Evolutionary conservation across 495 filamentous ascomycete species (phyloP).

Genomic region (Aspergillus cavernicola): DNA sequence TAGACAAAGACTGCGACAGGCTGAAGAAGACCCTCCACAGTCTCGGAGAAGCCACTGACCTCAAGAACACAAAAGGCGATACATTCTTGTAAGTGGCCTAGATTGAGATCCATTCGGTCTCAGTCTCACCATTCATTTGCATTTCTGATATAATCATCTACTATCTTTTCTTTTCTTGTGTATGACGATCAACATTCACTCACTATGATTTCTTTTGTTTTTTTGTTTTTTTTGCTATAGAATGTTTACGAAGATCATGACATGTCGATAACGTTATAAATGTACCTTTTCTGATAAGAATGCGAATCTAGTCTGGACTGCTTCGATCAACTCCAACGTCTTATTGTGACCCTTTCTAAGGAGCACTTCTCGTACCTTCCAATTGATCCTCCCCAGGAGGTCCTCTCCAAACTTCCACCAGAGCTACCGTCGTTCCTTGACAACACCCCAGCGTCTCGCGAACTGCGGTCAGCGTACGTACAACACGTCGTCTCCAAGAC

Average conservation of each 20-base stretch:
- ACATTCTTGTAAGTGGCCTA: conserved; percentile 59
- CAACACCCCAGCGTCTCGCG: conserved; percentile 47
- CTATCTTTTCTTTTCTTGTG: conserved; percentile 11
- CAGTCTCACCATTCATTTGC: conserved; percentile 15
- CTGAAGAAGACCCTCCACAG: conserved; percentile 55
- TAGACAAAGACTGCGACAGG: conserved; percentile 54
- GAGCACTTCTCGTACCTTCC: conserved; percentile 57
- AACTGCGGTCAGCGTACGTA: conserved; percentile 58
- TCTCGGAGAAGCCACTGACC: conserved; percentile 57
- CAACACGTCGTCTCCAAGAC: conserved; percentile 58
- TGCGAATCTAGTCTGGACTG: conserved; percentile 51
- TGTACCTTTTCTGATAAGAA: conserved; percentile 43
- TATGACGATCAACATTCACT: conserved; percentile 16
- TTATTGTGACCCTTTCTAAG: conserved; percentile 55
- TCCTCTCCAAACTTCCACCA: conserved; percentile 50
- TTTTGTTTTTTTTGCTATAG: conserved; percentile 28
- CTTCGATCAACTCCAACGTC: conserved; percentile 53
- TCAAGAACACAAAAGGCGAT: conserved; percentile 56
- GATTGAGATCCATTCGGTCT: conserved; percentile 23
- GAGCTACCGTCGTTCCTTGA: conserved; percentile 55
- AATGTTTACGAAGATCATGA: conserved; percentile 27
- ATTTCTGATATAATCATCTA: conserved; percentile 3
- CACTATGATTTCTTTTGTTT: conserved; percentile 16
- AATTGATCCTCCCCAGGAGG: conserved; percentile 51
- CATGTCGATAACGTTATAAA: conserved; percentile 39